phyloP scores from a whole-genome alignment of 352 stramenopile species.

The Phytophthora fragariae region DNA sequence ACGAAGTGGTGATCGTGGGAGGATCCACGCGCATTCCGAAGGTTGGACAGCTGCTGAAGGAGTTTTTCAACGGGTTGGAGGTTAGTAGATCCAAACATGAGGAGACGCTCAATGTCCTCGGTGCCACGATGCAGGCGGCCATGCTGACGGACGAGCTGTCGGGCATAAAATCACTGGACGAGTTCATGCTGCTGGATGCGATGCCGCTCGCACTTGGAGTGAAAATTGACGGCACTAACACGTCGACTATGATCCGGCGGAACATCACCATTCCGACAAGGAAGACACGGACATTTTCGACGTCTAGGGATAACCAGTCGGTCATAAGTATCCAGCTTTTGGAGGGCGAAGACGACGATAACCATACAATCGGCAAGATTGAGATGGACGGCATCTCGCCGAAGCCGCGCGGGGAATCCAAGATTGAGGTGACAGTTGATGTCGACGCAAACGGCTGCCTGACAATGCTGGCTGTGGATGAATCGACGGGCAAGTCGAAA shows the following conservation, averaged over 20 bases:
- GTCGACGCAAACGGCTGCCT: not conserved
- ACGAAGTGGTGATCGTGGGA: slow-evolving; percentile 5
- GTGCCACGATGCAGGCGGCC: not conserved
- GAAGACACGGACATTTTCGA: slow-evolving; percentile 10
- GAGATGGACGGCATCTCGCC: not conserved
- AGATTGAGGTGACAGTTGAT: slow-evolving; percentile 7
- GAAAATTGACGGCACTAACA: not conserved
- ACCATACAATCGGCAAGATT: not conserved
- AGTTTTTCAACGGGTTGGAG: slow-evolving; percentile 3
- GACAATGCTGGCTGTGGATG: not conserved
- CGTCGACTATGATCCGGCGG: not conserved
- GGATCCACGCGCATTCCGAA: slow-evolving; percentile 5
- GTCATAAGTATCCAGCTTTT: not conserved
- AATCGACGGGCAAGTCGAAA: not conserved
- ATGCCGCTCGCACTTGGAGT: slow-evolving; percentile 4
- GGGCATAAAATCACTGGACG: not conserved
- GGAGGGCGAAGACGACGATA: not conserved
- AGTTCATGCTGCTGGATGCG: slow-evolving; percentile 15
- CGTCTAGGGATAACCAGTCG: slow-evolving; percentile 1
- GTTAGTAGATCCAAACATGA: not conserved
- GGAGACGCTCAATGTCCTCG: not conserved
- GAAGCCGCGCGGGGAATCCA: not conserved
- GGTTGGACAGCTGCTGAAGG: not conserved
- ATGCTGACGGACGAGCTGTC: slow-evolving; percentile 2
- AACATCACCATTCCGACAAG: slow-evolving; percentile 7